phyloP scores from a whole-genome alignment of 1,139 yeast genomes.

The Saccharomyces hybrid region DNA sequence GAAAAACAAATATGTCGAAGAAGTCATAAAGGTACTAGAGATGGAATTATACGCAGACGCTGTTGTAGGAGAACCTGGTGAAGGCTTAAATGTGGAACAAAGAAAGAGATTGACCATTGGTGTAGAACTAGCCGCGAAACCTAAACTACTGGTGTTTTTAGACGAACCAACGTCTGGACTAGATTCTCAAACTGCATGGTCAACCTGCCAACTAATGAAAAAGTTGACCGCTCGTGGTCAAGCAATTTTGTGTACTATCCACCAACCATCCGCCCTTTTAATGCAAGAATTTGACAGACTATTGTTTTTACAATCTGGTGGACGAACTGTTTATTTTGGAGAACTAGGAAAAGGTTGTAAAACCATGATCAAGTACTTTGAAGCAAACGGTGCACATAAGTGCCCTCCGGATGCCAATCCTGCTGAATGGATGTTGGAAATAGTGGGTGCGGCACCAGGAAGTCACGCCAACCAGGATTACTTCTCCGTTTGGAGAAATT shows the following conservation, averaged over 20 bases:
- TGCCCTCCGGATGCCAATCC: conserved; percentile 65
- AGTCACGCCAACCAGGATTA: conserved; percentile 56
- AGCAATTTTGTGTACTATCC: conserved; percentile 48
- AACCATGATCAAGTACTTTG: conserved; percentile 58
- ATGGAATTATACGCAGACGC: conserved; percentile 51
- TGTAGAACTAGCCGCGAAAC: conserved; percentile 46
- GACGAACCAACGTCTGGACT: conserved; percentile 51
- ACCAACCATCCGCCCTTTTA: conserved; percentile 65
- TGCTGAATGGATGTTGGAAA: conserved; percentile 74
- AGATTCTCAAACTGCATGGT: conserved; percentile 49
- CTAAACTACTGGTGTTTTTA: conserved; percentile 41
- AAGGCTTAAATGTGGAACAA: conserved; percentile 55
- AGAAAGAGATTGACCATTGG: conserved; percentile 54
- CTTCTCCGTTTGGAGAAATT: conserved; percentile 54
- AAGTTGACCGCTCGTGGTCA: conserved; percentile 44
- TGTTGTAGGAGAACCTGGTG: conserved; percentile 47
- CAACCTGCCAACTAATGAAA: conserved; percentile 40
- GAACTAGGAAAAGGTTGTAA: conserved; percentile 59
- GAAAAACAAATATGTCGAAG: conserved; percentile 44
- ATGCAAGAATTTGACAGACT: conserved; percentile 69
- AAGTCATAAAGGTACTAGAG: conserved; percentile 41
- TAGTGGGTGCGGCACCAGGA: conserved; percentile 74
- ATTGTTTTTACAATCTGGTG: conserved; percentile 62
- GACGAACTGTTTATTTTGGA: conserved; percentile 72
- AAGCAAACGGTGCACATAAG: conserved; percentile 53